Evolutionary conservation across 441 rosid species (phyloP), one percentile per base, ranked within the genome.

Genomic region (Heliophila coronopifolia): DNA sequence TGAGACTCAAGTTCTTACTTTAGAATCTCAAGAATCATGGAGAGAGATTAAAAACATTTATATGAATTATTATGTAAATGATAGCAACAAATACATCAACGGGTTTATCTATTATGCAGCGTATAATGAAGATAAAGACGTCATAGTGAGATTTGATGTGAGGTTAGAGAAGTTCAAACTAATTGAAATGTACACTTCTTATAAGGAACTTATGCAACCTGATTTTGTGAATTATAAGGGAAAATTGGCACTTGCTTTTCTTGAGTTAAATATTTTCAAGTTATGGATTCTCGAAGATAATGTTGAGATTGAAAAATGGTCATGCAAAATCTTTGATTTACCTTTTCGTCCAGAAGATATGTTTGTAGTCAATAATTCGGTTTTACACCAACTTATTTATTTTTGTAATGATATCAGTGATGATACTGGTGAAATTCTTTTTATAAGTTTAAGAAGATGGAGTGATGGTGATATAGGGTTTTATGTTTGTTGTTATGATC

Each of bases 281-380:
- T 52, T 52, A 12, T 52, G 48, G 48, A 6, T 53, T 52, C 48
- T 53, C 30, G 58, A 53, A 53, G 48, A 53, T 27, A n/a, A n/a
- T n/a, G 37, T n/a, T 5, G 7, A 38, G 28, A 38, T 27, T 1
- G 28, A 19, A 11, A 7, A 28, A 39, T 39, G 48, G 48, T 53
- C 38, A 4, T 30, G 48, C 47, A n/a, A 52, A 52, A 10, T 28
- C 0, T 9, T 52, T 39, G 9, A 8, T 52, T 3, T 28, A 39
- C 58, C 58, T 17, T 27, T 12, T 19, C 20, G 22, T 28, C 49
- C 18, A 2, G 5, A 28, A 7, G 30, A 28, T 26, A 36, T 36
- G 5, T 11, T 3, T 38, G 9, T 6, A 6, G 13, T n/a, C n/a
- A n/a, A n/a, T n/a, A n/a, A n/a, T n/a, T n/a, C n/a, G n/a, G n/a